Base-by-base conservation (phyloP, 306 rosid species). In the Medicago truncatula region DNA sequence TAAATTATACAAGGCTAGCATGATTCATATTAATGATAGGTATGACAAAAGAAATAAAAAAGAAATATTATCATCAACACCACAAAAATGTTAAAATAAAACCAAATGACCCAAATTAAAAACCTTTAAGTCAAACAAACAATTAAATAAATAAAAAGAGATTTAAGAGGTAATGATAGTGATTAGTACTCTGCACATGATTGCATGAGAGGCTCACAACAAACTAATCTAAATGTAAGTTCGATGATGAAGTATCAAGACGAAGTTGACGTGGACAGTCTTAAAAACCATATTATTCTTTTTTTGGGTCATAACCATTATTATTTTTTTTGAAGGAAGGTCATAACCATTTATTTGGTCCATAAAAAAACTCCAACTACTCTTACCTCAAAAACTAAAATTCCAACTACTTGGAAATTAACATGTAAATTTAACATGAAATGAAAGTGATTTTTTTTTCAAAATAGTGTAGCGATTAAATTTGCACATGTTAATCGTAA, bases 201-300 rank as follows among this genome's bases (percentile, higher is more conserved):
- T 73, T 78, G 31, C 76, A 65, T 52, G 64, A 74, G 64, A 74
- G 84, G 83, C 57, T 88, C 74, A 61, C 83, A 77, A 61, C 83
- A 77, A 1, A 34, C 38, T 34, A 34, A 34, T 34, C 38, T 34
- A 41, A 17, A 20, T 63, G 47, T 44, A 18, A 15, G 2, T 7
- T 1, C n/a, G 15, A 40, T 58, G 67, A 52, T 54, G 40, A 80
- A 63, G 71, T 76, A 81, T 83, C 67, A 67, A n/a, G 14, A n/a
- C 15, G 40, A 31, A 57, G 82, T 77, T 83, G 89, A 80, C 79
- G 23, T 28, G 84, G 87, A 71, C 16, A 20, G 2, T 31, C 61
- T 18, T 56, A 18, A 20, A 56, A 54, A 54, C 28, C 9, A 23
- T 36, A 41, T 14, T 77, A 49, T 64, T 52, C 11, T 23, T 16